Percentiles rank a stretch among this genome's conserved stretches.
These are phyloP conservation scores for Selaginella moellendorffii DNA, from an alignment of 75 land plant genomes.

Conservation along the genomic window DNA sequence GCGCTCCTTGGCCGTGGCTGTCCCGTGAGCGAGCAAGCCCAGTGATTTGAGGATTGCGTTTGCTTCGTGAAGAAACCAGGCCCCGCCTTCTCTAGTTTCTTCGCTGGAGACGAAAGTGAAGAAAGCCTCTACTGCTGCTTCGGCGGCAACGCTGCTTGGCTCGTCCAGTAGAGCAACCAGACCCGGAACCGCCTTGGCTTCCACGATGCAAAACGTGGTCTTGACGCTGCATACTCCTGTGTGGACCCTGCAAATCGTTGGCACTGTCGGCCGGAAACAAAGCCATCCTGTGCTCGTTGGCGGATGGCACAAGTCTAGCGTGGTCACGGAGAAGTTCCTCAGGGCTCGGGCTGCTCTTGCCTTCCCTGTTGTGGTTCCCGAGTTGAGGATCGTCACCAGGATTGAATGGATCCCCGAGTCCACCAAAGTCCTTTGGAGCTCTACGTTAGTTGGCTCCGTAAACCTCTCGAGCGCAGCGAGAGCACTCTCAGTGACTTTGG, in stretches of 20 bases:
- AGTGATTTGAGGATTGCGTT: constrained; percentile 26
- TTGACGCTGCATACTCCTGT: constrained; percentile 33
- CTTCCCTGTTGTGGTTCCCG: constrained; percentile 24
- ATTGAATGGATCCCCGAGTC: constrained; percentile 32
- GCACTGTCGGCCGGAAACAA: constrained; percentile 19
- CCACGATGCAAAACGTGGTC: constrained; percentile 49
- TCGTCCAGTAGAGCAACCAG: constrained; percentile 35
- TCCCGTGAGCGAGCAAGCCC: constrained; percentile 23
- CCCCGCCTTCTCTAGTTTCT: constrained; percentile 43
- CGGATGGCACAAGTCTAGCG: constrained; percentile 21
- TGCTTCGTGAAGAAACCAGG: constrained; percentile 25
- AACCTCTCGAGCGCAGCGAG: constrained; percentile 39
- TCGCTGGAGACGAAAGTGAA: constrained; percentile 33
- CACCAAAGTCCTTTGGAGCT: constrained; percentile 29
- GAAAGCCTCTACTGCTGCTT: constrained; percentile 38
- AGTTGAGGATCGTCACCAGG: constrained; percentile 38
- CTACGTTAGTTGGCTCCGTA: constrained; percentile 38
- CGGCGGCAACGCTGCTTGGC: constrained; percentile 40
- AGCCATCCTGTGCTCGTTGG: constrained; percentile 27
- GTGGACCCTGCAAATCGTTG: constrained; percentile 42
- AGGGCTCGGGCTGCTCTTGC: constrained; percentile 37
- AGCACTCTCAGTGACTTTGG: constrained; percentile 28
- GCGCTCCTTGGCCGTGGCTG: constrained; percentile 25
- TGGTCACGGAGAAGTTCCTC: constrained; percentile 42
- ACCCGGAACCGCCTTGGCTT: constrained; percentile 36